A percentile compares a stretch with the other conserved stretches of the same genome.
These are phyloP conservation scores for Thelonectria discophora DNA, from an alignment of 2,329 filamentous ascomycete species.

Conservation along the genomic window DNA sequence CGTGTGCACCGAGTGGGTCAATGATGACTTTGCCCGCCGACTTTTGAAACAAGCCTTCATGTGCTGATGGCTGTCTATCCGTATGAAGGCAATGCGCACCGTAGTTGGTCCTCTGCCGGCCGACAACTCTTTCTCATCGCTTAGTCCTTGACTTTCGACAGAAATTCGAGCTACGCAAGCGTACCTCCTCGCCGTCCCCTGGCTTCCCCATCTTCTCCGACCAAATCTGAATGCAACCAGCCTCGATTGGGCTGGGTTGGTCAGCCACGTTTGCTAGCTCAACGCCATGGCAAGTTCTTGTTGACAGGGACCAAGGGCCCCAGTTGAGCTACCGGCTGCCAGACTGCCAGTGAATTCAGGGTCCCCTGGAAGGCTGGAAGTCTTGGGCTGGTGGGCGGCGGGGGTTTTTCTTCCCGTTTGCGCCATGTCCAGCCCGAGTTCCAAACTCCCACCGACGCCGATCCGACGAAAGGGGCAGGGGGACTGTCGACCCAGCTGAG, in stretches of 20 bases:
- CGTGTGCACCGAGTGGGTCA: constrained; percentile 9
- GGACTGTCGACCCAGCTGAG: not conserved
- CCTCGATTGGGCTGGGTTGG: constrained; percentile 2
- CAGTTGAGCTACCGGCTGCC: constrained; percentile 3
- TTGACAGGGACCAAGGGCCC: constrained; percentile 1
- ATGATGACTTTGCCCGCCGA: constrained; percentile 4
- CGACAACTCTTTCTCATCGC: not conserved
- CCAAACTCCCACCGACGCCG: not conserved
- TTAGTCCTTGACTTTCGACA: not conserved
- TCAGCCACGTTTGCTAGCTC: constrained; percentile 5
- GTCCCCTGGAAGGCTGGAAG: constrained; percentile 8
- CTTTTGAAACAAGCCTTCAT: constrained; percentile 21
- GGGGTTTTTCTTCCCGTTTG: constrained; percentile 15
- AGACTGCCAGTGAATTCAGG: constrained; percentile 9
- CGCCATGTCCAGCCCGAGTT: constrained; percentile 6
- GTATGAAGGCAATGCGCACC: not conserved
- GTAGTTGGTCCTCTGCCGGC: not conserved
- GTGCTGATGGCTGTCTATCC: not conserved
- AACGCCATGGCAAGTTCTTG: constrained; percentile 5
- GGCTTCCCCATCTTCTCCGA: not conserved
- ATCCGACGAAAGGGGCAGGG: constrained; percentile 6
- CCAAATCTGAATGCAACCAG: constrained; percentile 1
- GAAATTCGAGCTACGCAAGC: not conserved
- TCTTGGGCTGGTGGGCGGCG: not conserved
- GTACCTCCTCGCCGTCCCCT: not conserved